Base-by-base conservation (phyloP, 805 yeast genomes). In the Jamesozyma piceae region DNA sequence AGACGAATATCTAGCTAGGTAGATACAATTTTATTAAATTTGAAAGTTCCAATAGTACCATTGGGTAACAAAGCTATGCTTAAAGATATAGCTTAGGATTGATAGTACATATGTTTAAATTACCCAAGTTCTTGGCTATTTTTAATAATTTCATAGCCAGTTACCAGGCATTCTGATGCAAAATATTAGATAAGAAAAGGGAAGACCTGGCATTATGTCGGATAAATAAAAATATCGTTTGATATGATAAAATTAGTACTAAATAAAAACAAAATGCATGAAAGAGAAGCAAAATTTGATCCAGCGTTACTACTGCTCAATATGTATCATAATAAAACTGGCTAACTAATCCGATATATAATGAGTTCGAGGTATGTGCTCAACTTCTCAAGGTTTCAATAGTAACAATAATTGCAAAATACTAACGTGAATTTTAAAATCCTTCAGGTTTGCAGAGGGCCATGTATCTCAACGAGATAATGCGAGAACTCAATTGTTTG, bases 401-500 rank as follows among this genome's bases (percentile, higher is more conserved):
- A 15, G n/a, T 30, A 6, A 6, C 18, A 14, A 14, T 30, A 18
- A 32, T 32, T 9, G 21, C 28, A 24, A 24, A n/a, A 17, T 31
- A 31, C 34, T 31, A 31, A 31, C 34, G 5, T 14, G 11, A 31
- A 9, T 5, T 14, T 31, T 11, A 5, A 15, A 15, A 26, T 13
- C 14, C 10, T 28, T 19, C 30, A 54, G 60, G 40, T 42, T 45
- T 36, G 36, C 46, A 22, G 55, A 52, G 27, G 48, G 48, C 14
- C 44, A 41, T 15, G 35, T 57, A 28, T 51, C 50, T 41, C 60
- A 58, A 40, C 49, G 65, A 35, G 65, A 61, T 35, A 50, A 41
- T 28, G 54, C 48, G 18, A 52, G 67, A 39, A 55, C 63, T 8
- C 61, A 60, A 39, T 43, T 62, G 36, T 61, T 62, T 49, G 63